Conservation (phyloP, 371 early-diverging fungal genomes). For the Mucor racemosus region DNA sequence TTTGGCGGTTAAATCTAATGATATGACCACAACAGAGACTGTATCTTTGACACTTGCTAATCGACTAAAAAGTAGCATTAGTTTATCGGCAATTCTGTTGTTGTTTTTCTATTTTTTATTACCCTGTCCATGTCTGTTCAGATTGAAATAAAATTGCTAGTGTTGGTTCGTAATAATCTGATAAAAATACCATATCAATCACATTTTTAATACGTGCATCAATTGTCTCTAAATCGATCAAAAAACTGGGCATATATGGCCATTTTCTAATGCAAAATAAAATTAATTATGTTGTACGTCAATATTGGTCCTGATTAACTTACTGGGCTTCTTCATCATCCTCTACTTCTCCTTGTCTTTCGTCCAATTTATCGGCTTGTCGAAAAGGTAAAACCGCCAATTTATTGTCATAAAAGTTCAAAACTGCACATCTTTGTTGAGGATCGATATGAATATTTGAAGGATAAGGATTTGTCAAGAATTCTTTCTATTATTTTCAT, state of each 20-base stretch:
- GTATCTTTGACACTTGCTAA: conserved; percentile 78
- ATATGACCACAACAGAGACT: conserved; percentile 80
- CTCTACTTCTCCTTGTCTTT: conserved; percentile 30
- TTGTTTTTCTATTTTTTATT: conserved; percentile 19
- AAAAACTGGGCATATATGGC: conserved; percentile 80
- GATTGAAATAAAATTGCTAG: conserved; percentile 92
- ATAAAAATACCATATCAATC: conserved; percentile 88
- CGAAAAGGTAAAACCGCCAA: conserved; percentile 92
- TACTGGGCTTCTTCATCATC: conserved; percentile 60
- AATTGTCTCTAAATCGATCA: conserved; percentile 74
- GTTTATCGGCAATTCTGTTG: no score
- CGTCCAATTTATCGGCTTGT: conserved; percentile 63
- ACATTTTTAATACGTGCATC: conserved; percentile 80
- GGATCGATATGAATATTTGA: conserved; percentile 78
- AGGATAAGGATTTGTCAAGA: conserved; percentile 67
- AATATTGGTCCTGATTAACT: no score
- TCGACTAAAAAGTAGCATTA: conserved; percentile 48
- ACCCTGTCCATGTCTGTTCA: conserved; percentile 88
- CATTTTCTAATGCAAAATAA: conserved; percentile 60
- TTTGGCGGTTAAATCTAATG: conserved; percentile 80
- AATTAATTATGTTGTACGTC: no score
- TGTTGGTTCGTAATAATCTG: conserved; percentile 93
- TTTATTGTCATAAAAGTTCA: conserved; percentile 86
- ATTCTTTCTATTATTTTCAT: conserved; percentile 68
- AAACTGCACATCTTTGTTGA: conserved; percentile 83